phyloP scores from a whole-genome alignment of 257 asterid genomes.

The Ehretia macrophylla region DNA sequence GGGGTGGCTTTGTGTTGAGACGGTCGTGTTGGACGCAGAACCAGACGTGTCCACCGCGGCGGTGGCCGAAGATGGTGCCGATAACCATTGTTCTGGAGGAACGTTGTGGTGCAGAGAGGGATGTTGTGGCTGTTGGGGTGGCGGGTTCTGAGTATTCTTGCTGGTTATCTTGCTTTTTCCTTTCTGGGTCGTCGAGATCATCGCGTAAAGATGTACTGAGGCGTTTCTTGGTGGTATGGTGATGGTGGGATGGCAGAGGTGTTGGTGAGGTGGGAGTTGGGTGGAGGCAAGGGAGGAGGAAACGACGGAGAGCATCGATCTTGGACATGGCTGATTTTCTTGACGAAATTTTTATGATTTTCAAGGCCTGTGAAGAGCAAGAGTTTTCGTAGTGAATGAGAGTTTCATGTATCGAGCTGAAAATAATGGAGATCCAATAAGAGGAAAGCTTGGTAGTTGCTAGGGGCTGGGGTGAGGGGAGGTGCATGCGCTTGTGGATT shows the following conservation, averaged over 20 bases:
- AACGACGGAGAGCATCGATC: slow-evolving; percentile 72
- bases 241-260: slow-evolving; percentile 26
- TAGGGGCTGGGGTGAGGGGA: slow-evolving; percentile 2
- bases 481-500: no score
- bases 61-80: slow-evolving; percentile 90
- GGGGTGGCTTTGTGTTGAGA: slow-evolving; percentile 50
- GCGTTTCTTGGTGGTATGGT: slow-evolving; percentile 60
- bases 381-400: not conserved
- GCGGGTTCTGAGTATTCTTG: slow-evolving; percentile 32
- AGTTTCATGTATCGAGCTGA: not conserved
- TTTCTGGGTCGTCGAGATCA: slow-evolving; percentile 39
- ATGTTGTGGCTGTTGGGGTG: slow-evolving; percentile 28
- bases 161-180: slow-evolving; percentile 10
- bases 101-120: slow-evolving; percentile 51
- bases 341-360: slow-evolving; percentile 3
- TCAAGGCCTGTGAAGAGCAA: not conserved
- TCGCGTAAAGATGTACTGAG: slow-evolving; percentile 91
- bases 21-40: slow-evolving; percentile 88
- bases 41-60: slow-evolving; percentile 85
- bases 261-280: slow-evolving; percentile 32
- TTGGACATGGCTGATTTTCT: slow-evolving; percentile 43
- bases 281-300: slow-evolving; percentile 72
- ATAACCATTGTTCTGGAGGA: slow-evolving; percentile 82
- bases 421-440: not conserved
- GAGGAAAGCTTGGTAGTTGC: not conserved